Evolutionary conservation across 768 basidiomycete genomes (phyloP).

Genomic region (Lentinula sp.): DNA sequence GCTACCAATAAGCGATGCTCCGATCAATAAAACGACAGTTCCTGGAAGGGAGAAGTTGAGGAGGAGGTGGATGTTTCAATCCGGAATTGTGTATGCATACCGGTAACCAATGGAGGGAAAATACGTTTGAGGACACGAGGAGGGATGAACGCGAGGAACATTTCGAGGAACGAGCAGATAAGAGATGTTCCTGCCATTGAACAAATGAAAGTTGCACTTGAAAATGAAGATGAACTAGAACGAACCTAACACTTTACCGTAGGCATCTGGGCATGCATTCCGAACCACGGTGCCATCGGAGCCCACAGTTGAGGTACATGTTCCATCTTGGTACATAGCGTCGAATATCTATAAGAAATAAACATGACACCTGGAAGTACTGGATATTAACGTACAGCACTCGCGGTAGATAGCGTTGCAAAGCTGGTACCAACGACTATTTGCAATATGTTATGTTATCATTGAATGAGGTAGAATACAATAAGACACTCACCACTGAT

Average conservation of each 20-base stretch:
- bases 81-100: slow-evolving; percentile 18
- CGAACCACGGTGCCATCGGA: slow-evolving; percentile 56
- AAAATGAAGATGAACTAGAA: background rate
- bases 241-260: slow-evolving; percentile 69
- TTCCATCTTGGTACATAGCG: slow-evolving; percentile 74
- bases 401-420: slow-evolving; percentile 69
- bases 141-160: slow-evolving; percentile 73
- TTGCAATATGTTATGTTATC: background rate
- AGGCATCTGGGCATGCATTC: slow-evolving; percentile 71
- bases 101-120: slow-evolving; percentile 80
- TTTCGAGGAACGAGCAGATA: slow-evolving; percentile 76
- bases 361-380: too few relatives aligned
- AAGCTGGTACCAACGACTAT: slow-evolving; percentile 79
- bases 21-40: slow-evolving; percentile 76
- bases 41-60: slow-evolving; percentile 30
- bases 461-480: background rate
- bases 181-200: slow-evolving; percentile 55
- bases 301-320: slow-evolving; percentile 54
- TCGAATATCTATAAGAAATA: slow-evolving; percentile 50
- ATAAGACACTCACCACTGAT: slow-evolving; percentile 21
- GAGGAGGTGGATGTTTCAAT: background rate
- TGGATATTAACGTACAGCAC: slow-evolving; percentile 33
- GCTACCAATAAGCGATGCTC: slow-evolving; percentile 66
- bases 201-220: background rate
- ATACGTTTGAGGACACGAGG: slow-evolving; percentile 53